phyloP scores from a whole-genome alignment of 805 yeast species.

The Brettanomyces sp. region DNA sequence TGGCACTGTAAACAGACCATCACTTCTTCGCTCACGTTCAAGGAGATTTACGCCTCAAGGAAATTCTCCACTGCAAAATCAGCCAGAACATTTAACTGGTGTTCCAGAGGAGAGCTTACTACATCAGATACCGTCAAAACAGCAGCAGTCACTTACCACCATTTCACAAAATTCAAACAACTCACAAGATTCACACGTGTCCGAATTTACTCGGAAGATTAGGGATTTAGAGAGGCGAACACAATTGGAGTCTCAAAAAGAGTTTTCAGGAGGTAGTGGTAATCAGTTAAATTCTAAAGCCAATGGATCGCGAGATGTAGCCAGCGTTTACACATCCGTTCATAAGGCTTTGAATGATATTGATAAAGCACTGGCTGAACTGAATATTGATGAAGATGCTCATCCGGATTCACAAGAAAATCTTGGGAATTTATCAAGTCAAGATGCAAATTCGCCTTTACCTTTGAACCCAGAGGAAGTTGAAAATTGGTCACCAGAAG shows the following conservation, averaged over 20 bases:
- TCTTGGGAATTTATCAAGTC: too few relatives aligned
- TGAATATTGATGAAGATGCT: slow-evolving; percentile 24
- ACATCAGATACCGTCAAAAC: neutral
- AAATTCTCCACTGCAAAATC: neutral
- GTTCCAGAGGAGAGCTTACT: slow-evolving; percentile 1
- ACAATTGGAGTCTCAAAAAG: too few relatives aligned
- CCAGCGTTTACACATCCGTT: slow-evolving; percentile 29
- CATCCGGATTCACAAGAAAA: neutral
- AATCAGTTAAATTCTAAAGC: neutral
- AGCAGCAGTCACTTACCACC: neutral
- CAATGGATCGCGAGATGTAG: neutral
- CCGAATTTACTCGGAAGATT: neutral
- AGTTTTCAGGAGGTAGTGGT: neutral
- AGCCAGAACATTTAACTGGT: neutral
- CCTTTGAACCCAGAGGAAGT: slow-evolving; percentile 40
- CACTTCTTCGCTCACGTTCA: slow-evolving; percentile 49
- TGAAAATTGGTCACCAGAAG: slow-evolving; percentile 71
- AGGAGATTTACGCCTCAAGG: slow-evolving; percentile 32
- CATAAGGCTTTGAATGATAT: slow-evolving; percentile 58
- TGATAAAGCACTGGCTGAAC: slow-evolving; percentile 62
- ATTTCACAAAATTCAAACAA: neutral
- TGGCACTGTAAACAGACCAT: slow-evolving; percentile 20
- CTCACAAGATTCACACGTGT: neutral
- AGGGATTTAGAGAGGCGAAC: neutral
- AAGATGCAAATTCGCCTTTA: neutral